These are phyloP conservation scores for Euphorbia celastroides DNA, from an alignment of 441 rosid species.

Conservation along the genomic window DNA sequence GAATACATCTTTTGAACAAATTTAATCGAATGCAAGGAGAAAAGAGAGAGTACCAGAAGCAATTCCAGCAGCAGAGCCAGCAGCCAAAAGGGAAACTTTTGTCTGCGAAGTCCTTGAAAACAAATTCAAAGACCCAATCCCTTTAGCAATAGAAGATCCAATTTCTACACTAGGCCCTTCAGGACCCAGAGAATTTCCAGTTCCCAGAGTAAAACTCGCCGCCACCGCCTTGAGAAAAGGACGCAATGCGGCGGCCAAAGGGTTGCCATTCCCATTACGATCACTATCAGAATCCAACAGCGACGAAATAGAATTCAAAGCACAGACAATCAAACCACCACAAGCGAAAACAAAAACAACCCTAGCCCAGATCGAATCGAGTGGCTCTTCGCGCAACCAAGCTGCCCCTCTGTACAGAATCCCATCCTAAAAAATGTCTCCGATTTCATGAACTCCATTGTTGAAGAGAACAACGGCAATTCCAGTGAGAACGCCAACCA, in stretches of 20 bases:
- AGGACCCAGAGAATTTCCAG: slow-evolving; percentile 90
- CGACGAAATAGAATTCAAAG: slow-evolving; percentile 40
- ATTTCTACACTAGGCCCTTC: slow-evolving; percentile 99
- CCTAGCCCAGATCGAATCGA: slow-evolving; percentile 49
- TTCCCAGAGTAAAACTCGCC: slow-evolving; percentile 84
- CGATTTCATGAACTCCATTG: slow-evolving; percentile 57
- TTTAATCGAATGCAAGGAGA: not conserved
- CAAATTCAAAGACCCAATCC: slow-evolving; percentile 38
- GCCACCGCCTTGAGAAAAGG: slow-evolving; percentile 69
- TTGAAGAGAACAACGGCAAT: slow-evolving; percentile 77
- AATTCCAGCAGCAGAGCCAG: slow-evolving; percentile 89
- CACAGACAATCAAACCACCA: slow-evolving; percentile 66
- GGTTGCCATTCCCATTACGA: not conserved
- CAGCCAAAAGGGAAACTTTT: slow-evolving; percentile 69
- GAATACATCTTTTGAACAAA: not conserved
- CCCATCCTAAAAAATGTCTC: slow-evolving; percentile 86
- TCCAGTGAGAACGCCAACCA: slow-evolving; percentile 72
- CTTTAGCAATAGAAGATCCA: slow-evolving; percentile 73
- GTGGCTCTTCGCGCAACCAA: slow-evolving; percentile 73
- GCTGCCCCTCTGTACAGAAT: slow-evolving; percentile 78
- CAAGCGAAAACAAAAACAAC: slow-evolving; percentile 63
- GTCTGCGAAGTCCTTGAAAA: slow-evolving; percentile 38
- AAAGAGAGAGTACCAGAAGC: slow-evolving; percentile 63
- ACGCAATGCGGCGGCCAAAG: slow-evolving; percentile 33
- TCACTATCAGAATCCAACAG: slow-evolving; percentile 9